A percentile compares a stretch with the other conserved stretches of the same genome.
phyloP scores from a whole-genome alignment of 441 rosid species.

The Bruguiera hainesii region DNA sequence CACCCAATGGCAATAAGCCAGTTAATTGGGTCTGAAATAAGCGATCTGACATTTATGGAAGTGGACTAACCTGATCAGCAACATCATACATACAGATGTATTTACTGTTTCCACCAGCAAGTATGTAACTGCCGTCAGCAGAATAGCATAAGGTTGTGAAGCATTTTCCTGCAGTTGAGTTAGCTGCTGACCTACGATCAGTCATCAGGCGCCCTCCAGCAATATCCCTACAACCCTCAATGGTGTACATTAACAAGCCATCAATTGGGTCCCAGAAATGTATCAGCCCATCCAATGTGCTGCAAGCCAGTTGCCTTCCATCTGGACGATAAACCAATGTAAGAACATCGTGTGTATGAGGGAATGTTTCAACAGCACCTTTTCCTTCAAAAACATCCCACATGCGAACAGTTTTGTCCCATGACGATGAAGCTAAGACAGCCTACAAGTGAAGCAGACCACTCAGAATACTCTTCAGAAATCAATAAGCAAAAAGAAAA shows the following conservation, averaged over 20 bases:
- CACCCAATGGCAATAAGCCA: neutral
- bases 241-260: slow-evolving; percentile 84
- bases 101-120: slow-evolving; percentile 97
- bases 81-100: slow-evolving; percentile 96
- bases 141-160: slow-evolving; percentile 88
- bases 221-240: slow-evolving; percentile 96
- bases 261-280: slow-evolving; percentile 97
- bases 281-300: slow-evolving; percentile 93
- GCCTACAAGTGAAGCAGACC: slow-evolving; percentile 43
- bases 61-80: slow-evolving; percentile 78
- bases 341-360: slow-evolving; percentile 90
- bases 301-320: slow-evolving; percentile 89
- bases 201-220: slow-evolving; percentile 94
- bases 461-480: slow-evolving; percentile 12
- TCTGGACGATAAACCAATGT: slow-evolving; percentile 91
- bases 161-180: slow-evolving; percentile 92
- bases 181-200: slow-evolving; percentile 90
- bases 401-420: slow-evolving; percentile 89
- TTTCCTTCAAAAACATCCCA: slow-evolving; percentile 98
- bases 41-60: neutral
- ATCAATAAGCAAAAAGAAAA: neutral
- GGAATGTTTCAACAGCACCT: slow-evolving; percentile 81
- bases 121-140: slow-evolving; percentile 92
- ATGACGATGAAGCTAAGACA: slow-evolving; percentile 90
- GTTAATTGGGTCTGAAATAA: neutral